phyloP scores from a whole-genome alignment of 2,329 filamentous ascomycete species.

The Aspergillus sp. region DNA sequence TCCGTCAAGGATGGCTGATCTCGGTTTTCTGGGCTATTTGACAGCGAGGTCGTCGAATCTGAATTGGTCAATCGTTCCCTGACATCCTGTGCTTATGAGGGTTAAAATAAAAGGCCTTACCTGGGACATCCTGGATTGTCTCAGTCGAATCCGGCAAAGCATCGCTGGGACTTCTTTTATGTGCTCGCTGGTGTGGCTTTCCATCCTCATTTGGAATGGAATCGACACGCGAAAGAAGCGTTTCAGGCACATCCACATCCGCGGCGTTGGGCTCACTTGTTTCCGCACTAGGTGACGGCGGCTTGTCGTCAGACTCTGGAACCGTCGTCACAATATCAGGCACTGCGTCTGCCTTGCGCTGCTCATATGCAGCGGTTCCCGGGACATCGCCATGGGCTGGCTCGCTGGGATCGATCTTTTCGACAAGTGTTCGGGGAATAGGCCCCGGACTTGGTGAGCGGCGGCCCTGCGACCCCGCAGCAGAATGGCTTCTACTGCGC shows the following conservation, averaged over 20 bases:
- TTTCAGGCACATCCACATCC: slow-evolving; percentile 35
- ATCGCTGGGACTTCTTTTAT: slow-evolving; percentile 38
- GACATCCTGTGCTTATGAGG: slow-evolving; percentile 26
- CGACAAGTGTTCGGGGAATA: slow-evolving; percentile 57
- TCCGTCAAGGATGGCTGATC: slow-evolving; percentile 34
- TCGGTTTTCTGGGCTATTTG: slow-evolving; percentile 45
- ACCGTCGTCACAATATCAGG: slow-evolving; percentile 54
- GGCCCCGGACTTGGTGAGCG: slow-evolving; percentile 48
- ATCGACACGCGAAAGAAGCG: slow-evolving; percentile 41
- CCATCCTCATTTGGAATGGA: slow-evolving; percentile 30
- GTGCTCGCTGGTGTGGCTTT: slow-evolving; percentile 31
- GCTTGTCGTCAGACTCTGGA: slow-evolving; percentile 33
- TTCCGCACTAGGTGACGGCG: slow-evolving; percentile 13
- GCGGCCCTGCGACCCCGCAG: slow-evolving; percentile 38
- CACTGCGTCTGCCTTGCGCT: slow-evolving; percentile 54
- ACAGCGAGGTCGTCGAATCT: slow-evolving; percentile 52
- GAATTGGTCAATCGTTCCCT: slow-evolving; percentile 58
- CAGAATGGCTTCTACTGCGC: slow-evolving; percentile 37
- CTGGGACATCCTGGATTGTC: slow-evolving; percentile 44
- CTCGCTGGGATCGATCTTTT: slow-evolving; percentile 54
- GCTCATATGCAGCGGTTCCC: slow-evolving; percentile 54
- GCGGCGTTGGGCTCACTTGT: slow-evolving; percentile 11
- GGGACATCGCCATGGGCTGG: slow-evolving; percentile 59
- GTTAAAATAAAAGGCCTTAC: slow-evolving; percentile 47
- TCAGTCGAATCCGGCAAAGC: slow-evolving; percentile 40